phyloP scores from a whole-genome alignment of 495 filamentous ascomycete genomes.

The Aspergillus heteromorphus region DNA sequence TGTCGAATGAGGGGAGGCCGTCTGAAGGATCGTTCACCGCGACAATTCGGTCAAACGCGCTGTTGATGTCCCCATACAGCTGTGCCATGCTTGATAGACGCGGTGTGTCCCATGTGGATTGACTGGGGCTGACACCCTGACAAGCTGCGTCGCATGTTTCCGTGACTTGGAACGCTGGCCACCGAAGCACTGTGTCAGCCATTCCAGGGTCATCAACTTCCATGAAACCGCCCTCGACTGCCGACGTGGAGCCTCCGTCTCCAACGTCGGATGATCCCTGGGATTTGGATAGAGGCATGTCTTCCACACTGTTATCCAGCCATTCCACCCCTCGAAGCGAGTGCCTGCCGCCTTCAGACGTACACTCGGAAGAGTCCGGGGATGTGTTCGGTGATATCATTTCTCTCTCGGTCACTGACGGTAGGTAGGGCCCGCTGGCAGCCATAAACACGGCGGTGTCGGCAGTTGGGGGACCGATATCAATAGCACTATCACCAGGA shows the following conservation, averaged over 20 bases:
- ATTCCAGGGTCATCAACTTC: neutral
- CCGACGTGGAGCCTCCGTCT: conserved; percentile 1
- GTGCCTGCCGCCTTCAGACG: neutral
- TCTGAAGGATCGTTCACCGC: neutral
- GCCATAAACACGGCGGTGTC: conserved; percentile 6
- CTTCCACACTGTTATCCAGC: conserved; percentile 2
- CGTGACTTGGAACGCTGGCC: conserved; percentile 2
- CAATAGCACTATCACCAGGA: neutral
- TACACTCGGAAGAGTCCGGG: neutral
- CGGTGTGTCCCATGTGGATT: neutral
- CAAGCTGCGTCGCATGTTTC: neutral
- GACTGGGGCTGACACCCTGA: neutral
- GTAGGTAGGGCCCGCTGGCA: conserved; percentile 5
- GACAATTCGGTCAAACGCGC: neutral
- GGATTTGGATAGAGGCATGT: neutral
- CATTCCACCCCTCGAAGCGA: conserved; percentile 3
- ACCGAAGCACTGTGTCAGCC: conserved; percentile 3
- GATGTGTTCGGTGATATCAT: neutral
- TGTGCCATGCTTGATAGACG: neutral
- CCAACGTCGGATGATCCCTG: neutral
- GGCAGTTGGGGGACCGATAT: conserved; percentile 11
- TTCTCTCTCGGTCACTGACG: neutral
- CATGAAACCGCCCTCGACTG: neutral
- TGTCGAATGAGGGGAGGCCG: neutral
- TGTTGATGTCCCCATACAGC: neutral